Evolutionary conservation across 78 protist species (phyloP), one percentile per base, ranked within the genome.

Genomic region (Abeoforma whisleri): DNA sequence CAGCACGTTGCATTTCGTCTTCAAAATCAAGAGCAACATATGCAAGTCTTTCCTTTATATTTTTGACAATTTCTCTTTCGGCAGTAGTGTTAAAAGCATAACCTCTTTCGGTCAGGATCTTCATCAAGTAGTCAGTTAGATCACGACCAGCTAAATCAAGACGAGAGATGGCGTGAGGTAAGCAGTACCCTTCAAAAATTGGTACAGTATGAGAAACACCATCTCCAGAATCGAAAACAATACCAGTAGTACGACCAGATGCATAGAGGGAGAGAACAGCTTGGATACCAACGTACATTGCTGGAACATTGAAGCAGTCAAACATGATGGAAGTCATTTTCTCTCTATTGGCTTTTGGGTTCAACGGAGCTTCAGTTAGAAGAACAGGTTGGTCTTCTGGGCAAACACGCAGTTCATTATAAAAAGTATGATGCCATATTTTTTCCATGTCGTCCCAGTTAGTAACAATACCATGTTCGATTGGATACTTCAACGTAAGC

Each of bases 381-480:
- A 97, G 90, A 1, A 97, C 96, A 28, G 97, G 93, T n/a, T 93
- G 97, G 76, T 95, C 97, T 82, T 94, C 96, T 35, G 99, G 97
- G 23, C 87, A 90, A 0, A 94, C 93, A 12, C 97, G 85, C 16
- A 97, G 91, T 88, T 93, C 96, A 80, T 91, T 94, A 84, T 89
- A 92, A 91, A 96, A 94, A 28, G 96, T 91, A 88, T 97, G 97
- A 74, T 90, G 92, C 98, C 98, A 96, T 36, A 97, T 74, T 89
- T 88, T 90, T 89, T 94, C 97, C 97, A 97, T 95, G 85, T 91
- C 95, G 57, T 94, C 99, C 99, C 99, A 97, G 90, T 96, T 91
- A 76, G 92, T 90, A 30, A 97, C 93, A 89, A 97, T 83, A 39
- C 99, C 99, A 92, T 93, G 96, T 85, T 94, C 96, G 68, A 96